Evolutionary conservation across 2,329 filamentous ascomycete genomes (phyloP), one percentile per base, ranked within the genome.

Genomic region (Pseudogymnoascus sp.): DNA sequence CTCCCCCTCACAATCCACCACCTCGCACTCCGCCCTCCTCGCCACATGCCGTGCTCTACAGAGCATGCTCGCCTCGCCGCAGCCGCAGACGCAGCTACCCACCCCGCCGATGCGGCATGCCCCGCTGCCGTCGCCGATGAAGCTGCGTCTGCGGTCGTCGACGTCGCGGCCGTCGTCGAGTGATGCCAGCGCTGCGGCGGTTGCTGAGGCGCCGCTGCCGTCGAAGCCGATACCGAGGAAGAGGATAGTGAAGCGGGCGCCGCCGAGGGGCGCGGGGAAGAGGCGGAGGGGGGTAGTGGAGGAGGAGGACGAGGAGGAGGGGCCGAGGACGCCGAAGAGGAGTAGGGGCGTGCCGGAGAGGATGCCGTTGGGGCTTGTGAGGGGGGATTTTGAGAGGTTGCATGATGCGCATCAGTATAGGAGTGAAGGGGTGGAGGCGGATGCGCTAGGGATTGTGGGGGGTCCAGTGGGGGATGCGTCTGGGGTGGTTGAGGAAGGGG

Each of bases 11-110:
- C 60, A 68, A n/a, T 82, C 81, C 5, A 75, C 77, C 30, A 69
- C 76, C 52, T 78, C 77, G 39, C 72, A 79, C 22, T 75, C 79
- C 64, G 74, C 74, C 73, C 79, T 87, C 69, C 80, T 84, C 72
- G 79, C 76, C 64, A 82, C 83, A 55, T 87, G 84, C 71, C 83
- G 82, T 72, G 82, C 81, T 4, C 79, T 87, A 0, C 84, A 87
- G 69, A 81, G 80, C 2, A 82, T 86, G 69, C 78, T 86, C 64
- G 74, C 78, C 25, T 68, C 76, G 3, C 75, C 79, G 12, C 67
- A 69, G n/a, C 67, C 71, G 19, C 66, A 72, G 59, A 72, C 65
- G 28, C 78, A 80, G 67, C 75, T 84, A 4, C 82, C 81, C 12
- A 84, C 82, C 23, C 84, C 84, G 11, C 83, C 84, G 2, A 76